Evolutionary conservation across 768 basidiomycete species (phyloP), one percentile per base, ranked within the genome.

Genomic region (Russula olivacea): DNA sequence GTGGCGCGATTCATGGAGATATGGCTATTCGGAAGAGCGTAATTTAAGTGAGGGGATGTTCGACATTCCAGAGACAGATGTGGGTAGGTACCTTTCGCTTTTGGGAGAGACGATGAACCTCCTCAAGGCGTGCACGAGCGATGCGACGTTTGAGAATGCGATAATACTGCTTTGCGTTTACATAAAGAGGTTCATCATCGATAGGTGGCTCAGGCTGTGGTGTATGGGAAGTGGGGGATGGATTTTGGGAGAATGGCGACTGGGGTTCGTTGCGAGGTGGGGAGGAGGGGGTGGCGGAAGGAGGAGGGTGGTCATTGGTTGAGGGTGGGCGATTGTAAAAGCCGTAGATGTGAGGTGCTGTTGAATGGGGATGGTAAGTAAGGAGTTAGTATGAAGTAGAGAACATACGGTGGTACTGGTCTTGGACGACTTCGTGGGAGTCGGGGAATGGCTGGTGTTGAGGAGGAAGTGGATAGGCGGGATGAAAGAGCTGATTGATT

Each of bases 81-180:
- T 6, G 28, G 32, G 19, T 43, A 56, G 55, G 47, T 45, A 91
- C 96, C 85, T 99, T 98, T 72, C 97, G 82, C 74, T 96, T 91
- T 68, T 88, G 82, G 61, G 93, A 94, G 66, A 99, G 83, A 66
- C 93, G 82, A 68, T 97, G 94, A 58, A 98, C 81, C 75, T 98
- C 96, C 71, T 97, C 95, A 57, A 98, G 81, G 54, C 97, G 82
- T 3, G 93, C 91, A 49, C 96, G 78, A 6, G 96, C 94, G 68
- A 91, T 83, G 60, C 97, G 83, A 66, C 97, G 83, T 79, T 98
- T 98, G 75, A 99, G 83, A 70, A 99, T 98, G 72, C 97, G 91
- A 70, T 95, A 93, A 74, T 98, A 99, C 76, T 99, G 97, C 73
- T 99, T 99, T 63, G 97, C 96, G 70, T 99, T 99, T 63, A 99